Conservation (phyloP, 2,329 filamentous ascomycete species). For the Albophoma yamanashiensis region DNA sequence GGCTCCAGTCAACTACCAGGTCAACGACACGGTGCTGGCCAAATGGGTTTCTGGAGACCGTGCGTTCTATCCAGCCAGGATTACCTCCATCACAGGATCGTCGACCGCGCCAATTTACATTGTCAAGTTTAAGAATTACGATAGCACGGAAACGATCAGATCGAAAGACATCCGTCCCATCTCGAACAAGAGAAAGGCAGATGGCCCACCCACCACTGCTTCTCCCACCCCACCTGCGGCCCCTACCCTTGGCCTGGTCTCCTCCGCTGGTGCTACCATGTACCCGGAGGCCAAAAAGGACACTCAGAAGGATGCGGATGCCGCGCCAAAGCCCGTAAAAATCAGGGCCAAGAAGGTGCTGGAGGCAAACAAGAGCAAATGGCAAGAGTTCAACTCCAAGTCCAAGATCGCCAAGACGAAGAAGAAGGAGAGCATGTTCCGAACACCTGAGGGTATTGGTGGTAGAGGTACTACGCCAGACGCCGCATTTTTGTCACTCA, state of each 20-base stretch:
- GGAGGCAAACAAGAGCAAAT: slow-evolving; percentile 83
- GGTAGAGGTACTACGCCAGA: slow-evolving; percentile 58
- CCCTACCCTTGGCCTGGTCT: slow-evolving; percentile 31
- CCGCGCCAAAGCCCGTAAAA: slow-evolving; percentile 67
- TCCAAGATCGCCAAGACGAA: slow-evolving; percentile 53
- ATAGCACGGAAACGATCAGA: slow-evolving; percentile 70
- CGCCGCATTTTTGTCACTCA: neutral
- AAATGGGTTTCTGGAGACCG: slow-evolving; percentile 88
- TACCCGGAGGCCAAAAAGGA: slow-evolving; percentile 53
- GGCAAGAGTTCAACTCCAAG: slow-evolving; percentile 86
- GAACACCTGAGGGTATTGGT: slow-evolving; percentile 76
- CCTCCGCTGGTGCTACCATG: slow-evolving; percentile 45
- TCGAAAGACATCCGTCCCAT: slow-evolving; percentile 77
- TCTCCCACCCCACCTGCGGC: slow-evolving; percentile 27
- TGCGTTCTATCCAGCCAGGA: slow-evolving; percentile 81
- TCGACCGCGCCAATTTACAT: slow-evolving; percentile 85
- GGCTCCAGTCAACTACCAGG: slow-evolving; percentile 53
- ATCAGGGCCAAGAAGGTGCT: slow-evolving; percentile 86
- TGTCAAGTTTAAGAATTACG: slow-evolving; percentile 90
- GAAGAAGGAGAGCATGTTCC: slow-evolving; percentile 96
- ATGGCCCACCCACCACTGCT: slow-evolving; percentile 51
- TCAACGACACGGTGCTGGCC: slow-evolving; percentile 83
- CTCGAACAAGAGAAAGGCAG: slow-evolving; percentile 76
- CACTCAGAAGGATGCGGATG: slow-evolving; percentile 52
- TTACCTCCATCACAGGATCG: slow-evolving; percentile 88